Evolutionary conservation across 2,329 filamentous ascomycete species (phyloP), one percentile per base, ranked within the genome.

Genomic region (Amylocarpus encephaloides): DNA sequence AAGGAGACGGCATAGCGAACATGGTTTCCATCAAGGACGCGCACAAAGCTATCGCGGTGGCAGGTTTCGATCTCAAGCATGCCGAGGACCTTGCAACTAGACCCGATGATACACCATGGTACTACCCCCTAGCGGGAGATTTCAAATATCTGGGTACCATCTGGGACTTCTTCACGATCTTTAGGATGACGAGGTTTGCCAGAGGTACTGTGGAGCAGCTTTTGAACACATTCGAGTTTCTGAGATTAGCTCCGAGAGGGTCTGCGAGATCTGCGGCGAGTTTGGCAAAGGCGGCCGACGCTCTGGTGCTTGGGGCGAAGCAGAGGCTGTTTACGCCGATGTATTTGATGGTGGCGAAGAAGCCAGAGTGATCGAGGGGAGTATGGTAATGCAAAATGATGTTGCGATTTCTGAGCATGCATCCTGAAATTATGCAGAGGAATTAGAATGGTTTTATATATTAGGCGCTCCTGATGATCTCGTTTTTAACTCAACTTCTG

Each of bases 221-320:
- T 49, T 82, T 92, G 35, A 88, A 88, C 49, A 66, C 79, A 13
- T 73, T 95, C 59, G 92, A 97, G 76, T 80, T 69, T 54, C 64
- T 93, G 2, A 29, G 39, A 10, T 63, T 96, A 34, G 87, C 89
- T 15, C 92, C 92, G 33, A 74, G 73, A 47, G 92, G 92, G 43
- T 94, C 90, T 43, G 88, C 89, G 73, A 95, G 95, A 82, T 95
- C 90, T n/a, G 91, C 90, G 10, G 86, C 95, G 70, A 89, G 85
- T 63, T 71, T 96, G 62, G 89, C 85, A 5, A 66, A 82, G 52
- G 91, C 87, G 22, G 90, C 79, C 9, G 91, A 96, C 69, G 85
- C 81, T 62, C 74, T 96, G 41, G 91, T 95, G n/a, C 87, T 86
- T 42, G 92, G 91, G 70, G 91, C 82, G 33, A 80, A 82, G 68